Conservation (phyloP, 768 basidiomycete genomes). For the Mycena polygramma region DNA sequence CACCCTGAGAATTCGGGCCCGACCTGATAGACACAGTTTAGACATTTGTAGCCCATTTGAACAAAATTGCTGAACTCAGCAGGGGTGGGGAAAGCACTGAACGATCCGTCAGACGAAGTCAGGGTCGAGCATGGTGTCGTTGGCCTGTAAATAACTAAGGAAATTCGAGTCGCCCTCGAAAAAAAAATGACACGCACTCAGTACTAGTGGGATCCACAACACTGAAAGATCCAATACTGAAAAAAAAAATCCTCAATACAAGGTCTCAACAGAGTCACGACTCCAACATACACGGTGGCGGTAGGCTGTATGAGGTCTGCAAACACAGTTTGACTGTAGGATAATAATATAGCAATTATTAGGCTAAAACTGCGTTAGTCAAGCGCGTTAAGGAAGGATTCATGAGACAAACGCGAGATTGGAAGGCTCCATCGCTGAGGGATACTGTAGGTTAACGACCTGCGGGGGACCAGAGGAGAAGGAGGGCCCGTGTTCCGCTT, state of each 20-base stretch:
- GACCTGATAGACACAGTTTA: no score
- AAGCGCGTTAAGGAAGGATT: background rate
- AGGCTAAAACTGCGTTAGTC: background rate
- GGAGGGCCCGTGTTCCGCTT: background rate
- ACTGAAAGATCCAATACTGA: conserved; percentile 14
- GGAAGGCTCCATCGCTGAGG: conserved; percentile 10
- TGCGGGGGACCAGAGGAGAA: background rate
- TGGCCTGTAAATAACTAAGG: no score
- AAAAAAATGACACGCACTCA: background rate
- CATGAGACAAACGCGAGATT: background rate
- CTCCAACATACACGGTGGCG: conserved; percentile 2
- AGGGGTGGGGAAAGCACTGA: no score
- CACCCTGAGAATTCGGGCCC: background rate
- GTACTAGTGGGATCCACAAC: conserved; percentile 5
- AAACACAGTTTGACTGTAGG: background rate
- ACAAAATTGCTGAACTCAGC: no score
- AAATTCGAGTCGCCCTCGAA: no score
- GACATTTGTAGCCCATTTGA: no score
- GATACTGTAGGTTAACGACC: background rate
- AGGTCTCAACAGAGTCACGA: background rate
- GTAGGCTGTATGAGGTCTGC: conserved; percentile 7
- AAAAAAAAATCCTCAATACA: no score
- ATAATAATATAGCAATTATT: conserved; percentile 9
- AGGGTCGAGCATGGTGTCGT: no score
- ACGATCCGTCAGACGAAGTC: no score